phyloP scores from a whole-genome alignment of 805 yeast genomes.

The Priceomyces melissophilus region DNA sequence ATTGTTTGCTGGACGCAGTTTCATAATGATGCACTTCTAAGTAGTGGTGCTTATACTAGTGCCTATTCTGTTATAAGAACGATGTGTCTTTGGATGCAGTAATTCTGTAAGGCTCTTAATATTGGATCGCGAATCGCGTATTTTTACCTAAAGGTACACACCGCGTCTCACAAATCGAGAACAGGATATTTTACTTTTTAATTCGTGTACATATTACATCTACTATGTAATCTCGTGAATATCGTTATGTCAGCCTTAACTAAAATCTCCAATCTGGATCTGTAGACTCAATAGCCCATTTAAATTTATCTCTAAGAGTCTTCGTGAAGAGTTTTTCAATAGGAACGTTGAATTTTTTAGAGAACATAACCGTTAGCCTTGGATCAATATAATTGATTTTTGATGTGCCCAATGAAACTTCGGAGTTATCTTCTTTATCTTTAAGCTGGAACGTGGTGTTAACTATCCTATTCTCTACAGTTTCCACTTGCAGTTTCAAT shows the following conservation, averaged over 20 bases:
- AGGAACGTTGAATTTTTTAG: conserved; percentile 83
- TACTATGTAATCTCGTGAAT: not conserved
- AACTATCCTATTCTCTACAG: conserved; percentile 65
- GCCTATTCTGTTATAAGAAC: not conserved
- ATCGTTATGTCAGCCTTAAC: not conserved
- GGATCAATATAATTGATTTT: conserved; percentile 96
- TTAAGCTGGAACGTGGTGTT: conserved; percentile 72
- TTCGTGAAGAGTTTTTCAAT: conserved; percentile 89
- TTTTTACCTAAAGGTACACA: not conserved
- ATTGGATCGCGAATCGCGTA: conserved; percentile 6
- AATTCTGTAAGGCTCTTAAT: conserved; percentile 1
- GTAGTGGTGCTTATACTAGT: not conserved
- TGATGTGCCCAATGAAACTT: conserved; percentile 89
- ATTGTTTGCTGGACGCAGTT: no score
- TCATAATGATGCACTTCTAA: no score
- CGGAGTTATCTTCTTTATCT: conserved; percentile 92
- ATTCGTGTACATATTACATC: not conserved
- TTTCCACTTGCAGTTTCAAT: conserved; percentile 65
- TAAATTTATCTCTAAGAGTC: conserved; percentile 86
- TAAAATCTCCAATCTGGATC: conserved; percentile 86
- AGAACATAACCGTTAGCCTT: conserved; percentile 80
- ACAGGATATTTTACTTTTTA: no score
- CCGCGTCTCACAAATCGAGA: no score
- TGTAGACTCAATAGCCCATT: conserved; percentile 92
- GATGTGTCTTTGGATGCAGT: not conserved